Evolutionary conservation across 1,284 basidiomycete species (phyloP), one percentile per base, ranked within the genome.

Genomic region (Rhodotorula sp.): DNA sequence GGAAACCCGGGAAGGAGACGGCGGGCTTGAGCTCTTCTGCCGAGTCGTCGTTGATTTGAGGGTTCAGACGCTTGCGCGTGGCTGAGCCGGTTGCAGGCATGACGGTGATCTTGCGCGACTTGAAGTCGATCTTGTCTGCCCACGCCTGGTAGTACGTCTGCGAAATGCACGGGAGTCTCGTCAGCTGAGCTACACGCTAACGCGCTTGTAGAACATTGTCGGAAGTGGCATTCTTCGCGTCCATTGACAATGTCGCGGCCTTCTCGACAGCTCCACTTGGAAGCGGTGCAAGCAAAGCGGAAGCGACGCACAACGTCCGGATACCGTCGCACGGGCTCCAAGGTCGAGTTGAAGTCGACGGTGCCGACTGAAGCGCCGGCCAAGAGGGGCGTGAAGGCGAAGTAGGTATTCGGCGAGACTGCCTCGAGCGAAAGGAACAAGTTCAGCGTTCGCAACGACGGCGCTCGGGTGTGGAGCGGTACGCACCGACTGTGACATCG

Each of bases 341-440:
- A 84, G 0, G 90, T 90, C 74, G 88, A 88, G 48, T 91, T 84
- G 77, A 90, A 91, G 75, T 93, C 91, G 61, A 93, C 83, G 2
- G 91, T 92, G 10, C 92, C 92, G 44, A 92, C 91, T 2, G 90
- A 87, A 1, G 70, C 62, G 23, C 50, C 46, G 0, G 69, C 66
- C 19, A 77, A 64, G 50, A 93, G 82, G 0, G 91, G 91, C 0
- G 91, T 93, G 79, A 92, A 92, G 77, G 91, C 91, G 83, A 93
- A 92, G 80, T 91, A 89, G 46, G 87, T 88, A 64, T 85, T 89
- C 1, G 91, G 90, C 1, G 90, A 90, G 52, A 93, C 79, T 56
- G 91, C 81, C 0, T 87, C 88, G 17, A 91, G 87, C 78, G 74
- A 9, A 27, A 19, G 71, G 73, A 27, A 72, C 71, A 21, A 76